phyloP scores from a whole-genome alignment of 306 rosid genomes.

The Cajanus cajan region DNA sequence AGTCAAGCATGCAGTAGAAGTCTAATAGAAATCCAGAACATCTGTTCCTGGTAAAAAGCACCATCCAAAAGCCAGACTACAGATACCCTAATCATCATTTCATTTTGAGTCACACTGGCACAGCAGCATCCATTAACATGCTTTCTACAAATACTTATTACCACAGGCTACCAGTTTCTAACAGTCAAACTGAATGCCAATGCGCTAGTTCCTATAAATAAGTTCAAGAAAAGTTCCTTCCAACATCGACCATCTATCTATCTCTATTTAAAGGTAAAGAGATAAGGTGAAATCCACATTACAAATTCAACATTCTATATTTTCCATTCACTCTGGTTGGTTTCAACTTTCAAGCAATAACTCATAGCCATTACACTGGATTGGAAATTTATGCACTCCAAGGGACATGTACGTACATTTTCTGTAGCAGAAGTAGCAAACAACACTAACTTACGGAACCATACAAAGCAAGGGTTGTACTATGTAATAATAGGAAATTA shows the following conservation, averaged over 20 bases:
- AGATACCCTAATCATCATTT: background rate
- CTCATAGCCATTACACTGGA: background rate
- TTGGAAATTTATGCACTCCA: background rate
- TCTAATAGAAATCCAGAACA: background rate
- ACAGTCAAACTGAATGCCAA: background rate
- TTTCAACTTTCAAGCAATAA: background rate
- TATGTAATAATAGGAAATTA: no score
- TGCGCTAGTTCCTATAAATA: no score
- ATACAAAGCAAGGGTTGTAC: background rate
- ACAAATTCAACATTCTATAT: background rate
- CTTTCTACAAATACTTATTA: background rate
- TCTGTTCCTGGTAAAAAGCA: background rate
- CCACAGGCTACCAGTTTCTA: background rate
- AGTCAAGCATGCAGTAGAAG: background rate
- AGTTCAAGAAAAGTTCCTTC: no score
- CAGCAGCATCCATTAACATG: background rate
- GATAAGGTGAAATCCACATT: background rate
- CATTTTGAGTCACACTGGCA: background rate
- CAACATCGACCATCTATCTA: background rate
- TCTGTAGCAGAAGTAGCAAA: background rate
- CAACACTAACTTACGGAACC: background rate
- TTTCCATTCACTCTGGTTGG: background rate
- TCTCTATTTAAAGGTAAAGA: background rate
- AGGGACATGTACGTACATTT: background rate
- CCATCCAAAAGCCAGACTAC: background rate